Conservation (phyloP, 2,329 filamentous ascomycete genomes). For the Cladosporium cucumerinum region DNA sequence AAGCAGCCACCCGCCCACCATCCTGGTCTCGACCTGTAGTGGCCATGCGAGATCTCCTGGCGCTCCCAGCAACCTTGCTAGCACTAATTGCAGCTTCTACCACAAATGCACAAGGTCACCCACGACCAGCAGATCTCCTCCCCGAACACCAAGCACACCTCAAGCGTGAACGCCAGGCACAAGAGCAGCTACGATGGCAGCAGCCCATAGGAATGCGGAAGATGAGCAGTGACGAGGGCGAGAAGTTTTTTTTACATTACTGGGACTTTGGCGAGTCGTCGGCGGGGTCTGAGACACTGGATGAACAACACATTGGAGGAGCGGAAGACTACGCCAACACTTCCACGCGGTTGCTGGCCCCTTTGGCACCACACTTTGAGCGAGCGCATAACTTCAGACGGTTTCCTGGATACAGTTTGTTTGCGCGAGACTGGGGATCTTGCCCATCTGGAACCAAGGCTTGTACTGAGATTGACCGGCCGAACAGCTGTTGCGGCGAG, state of each 20-base stretch:
- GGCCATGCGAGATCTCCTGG: constrained; percentile 26
- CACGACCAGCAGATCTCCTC: constrained; percentile 45
- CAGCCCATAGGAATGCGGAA: constrained; percentile 65
- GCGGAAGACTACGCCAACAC: not conserved
- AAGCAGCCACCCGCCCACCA: constrained; percentile 6
- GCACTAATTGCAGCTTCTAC: constrained; percentile 20
- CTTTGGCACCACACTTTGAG: constrained; percentile 12
- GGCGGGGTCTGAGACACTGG: not conserved
- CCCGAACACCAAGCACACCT: constrained; percentile 46
- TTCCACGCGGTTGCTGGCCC: constrained; percentile 12
- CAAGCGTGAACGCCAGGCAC: constrained; percentile 41
- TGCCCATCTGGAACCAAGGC: constrained; percentile 62
- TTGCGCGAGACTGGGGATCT: constrained; percentile 58
- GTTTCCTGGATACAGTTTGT: constrained; percentile 32
- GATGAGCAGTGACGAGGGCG: constrained; percentile 65
- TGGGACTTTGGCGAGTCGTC: constrained; percentile 45
- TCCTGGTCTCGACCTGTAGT: constrained; percentile 13
- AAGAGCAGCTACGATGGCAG: constrained; percentile 39
- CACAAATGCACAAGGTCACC: constrained; percentile 38
- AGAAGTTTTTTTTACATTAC: constrained; percentile 72
- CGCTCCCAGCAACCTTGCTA: constrained; percentile 29
- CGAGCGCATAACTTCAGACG: constrained; percentile 1
- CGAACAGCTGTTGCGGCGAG: constrained; percentile 70
- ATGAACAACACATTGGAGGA: not conserved
- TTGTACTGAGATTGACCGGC: constrained; percentile 62